Percentiles rank a stretch among this genome's conserved stretches.
Conservation (phyloP, 1,139 yeast genomes). For the Protomyces macrosporus region DNA sequence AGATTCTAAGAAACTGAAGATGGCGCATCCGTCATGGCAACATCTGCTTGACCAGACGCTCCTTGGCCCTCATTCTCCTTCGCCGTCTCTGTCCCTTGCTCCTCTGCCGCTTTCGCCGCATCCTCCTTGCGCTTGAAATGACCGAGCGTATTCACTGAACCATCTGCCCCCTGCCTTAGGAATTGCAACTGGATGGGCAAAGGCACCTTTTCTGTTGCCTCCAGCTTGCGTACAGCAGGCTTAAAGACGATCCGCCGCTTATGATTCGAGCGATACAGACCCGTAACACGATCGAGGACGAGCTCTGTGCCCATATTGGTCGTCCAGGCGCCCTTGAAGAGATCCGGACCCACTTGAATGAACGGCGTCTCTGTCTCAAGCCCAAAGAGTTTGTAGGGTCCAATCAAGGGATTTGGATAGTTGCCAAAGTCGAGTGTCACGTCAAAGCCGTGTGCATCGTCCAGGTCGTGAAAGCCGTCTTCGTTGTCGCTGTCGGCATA, state of each 20-base stretch:
- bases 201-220: too few species aligned
- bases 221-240: not conserved
- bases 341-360: conserved; percentile 1
- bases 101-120: not conserved
- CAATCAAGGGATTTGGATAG: not conserved
- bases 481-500: not conserved
- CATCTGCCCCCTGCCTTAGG: not conserved
- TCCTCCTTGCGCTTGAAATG: not conserved
- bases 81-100: too few species aligned
- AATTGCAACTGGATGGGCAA: not conserved
- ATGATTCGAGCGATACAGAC: not conserved
- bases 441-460: not conserved
- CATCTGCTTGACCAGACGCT: too few species aligned
- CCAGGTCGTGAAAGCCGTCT: not conserved
- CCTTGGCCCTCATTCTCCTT: too few species aligned
- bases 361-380: conserved; percentile 15
- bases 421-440: conserved; percentile 18
- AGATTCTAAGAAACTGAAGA: too few species aligned
- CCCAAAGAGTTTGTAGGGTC: conserved; percentile 9
- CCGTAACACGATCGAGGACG: conserved; percentile 3
- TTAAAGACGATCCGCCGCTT: not conserved
- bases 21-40: too few species aligned
- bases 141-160: not conserved
- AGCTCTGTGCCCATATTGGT: conserved; percentile 15
- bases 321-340: conserved; percentile 12